These are phyloP conservation scores for Hyphochytrium catenoides DNA, from an alignment of 352 stramenopile species.

Conservation along the genomic window DNA sequence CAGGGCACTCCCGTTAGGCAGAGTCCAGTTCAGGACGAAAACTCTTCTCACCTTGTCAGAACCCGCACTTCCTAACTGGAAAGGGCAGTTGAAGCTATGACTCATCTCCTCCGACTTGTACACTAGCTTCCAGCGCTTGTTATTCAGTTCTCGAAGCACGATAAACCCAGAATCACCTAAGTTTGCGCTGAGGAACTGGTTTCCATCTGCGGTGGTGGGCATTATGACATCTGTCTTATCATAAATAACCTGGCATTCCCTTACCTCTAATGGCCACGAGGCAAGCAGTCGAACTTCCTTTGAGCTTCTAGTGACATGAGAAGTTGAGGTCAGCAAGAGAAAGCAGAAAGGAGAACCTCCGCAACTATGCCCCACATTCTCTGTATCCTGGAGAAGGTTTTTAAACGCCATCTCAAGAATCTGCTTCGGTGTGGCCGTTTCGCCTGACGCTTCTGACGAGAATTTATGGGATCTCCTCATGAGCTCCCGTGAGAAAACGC, in stretches of 20 bases:
- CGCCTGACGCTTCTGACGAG: too few species aligned
- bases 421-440: too few species aligned
- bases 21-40: neutral
- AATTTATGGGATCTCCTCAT: conserved; percentile 35
- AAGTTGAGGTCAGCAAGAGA: too few species aligned
- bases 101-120: conserved; percentile 69
- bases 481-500: conserved; percentile 54
- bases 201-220: conserved; percentile 9
- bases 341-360: too few species aligned
- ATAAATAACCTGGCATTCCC: too few species aligned
- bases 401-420: too few species aligned
- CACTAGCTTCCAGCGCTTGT: conserved; percentile 39
- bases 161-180: conserved; percentile 82
- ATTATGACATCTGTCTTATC: neutral
- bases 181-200: conserved; percentile 55
- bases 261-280: conserved; percentile 49
- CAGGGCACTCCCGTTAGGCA: conserved; percentile 2
- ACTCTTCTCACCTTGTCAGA: conserved; percentile 41
- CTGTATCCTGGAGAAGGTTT: too few species aligned
- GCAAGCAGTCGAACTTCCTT: conserved; percentile 57
- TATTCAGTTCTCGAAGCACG: conserved; percentile 28
- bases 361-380: too few species aligned
- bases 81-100: conserved; percentile 92
- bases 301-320: too few species aligned
- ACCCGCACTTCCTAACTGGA: conserved; percentile 66